Base-by-base conservation (phyloP, 2,329 filamentous ascomycete species). In the Cadophora sp. region DNA sequence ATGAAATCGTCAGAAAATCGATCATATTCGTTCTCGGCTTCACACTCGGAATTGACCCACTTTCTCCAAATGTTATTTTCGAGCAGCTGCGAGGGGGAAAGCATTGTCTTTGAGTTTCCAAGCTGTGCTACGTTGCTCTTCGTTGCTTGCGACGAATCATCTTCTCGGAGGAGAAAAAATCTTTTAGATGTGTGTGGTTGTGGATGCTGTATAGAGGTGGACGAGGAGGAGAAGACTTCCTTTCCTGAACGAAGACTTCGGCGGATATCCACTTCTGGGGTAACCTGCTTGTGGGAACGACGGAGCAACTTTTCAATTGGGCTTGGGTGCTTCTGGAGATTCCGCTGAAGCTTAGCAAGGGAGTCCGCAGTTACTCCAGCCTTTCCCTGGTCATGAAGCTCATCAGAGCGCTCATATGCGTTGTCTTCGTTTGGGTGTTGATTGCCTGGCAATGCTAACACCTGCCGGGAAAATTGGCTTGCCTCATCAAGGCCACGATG, bases 41-140 rank as follows among this genome's bases (percentile, higher is more conserved):
- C 62, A 13, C 66, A 64, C 20, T 55, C 43, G 18, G 64, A 22
- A 22, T 56, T 64, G 30, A 74, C 66, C 76, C 74, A 77, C n/a
- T 66, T 70, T 50, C 72, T 66, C 76, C 76, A 77, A 48, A 70
- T 65, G 6, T 75, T 68, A 48, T 76, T 72, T 11, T 76, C 71
- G 14, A 71, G 9, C n/a, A 64, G 33, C 60, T 75, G 71, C 16
- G 74, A 74, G 33, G 66, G 68, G 16, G 70, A 66, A 11, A 74
- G 59, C 4, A 66, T 60, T 16, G 66, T 36, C 30, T 68, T 67
- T 14, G 33, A 39, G 41, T 59, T 61, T 55, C 74, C 75, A 43
- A 75, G 62, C 48, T 75, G 70, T 16, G 72, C 75, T 33, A 70
- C 50, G 24, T 70, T 71, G 60, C 74, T 76, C 11, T 71, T 67